These are phyloP conservation scores for Aspergillus saccharolyticus DNA, from an alignment of 495 filamentous ascomycete species.

Conservation along the genomic window DNA sequence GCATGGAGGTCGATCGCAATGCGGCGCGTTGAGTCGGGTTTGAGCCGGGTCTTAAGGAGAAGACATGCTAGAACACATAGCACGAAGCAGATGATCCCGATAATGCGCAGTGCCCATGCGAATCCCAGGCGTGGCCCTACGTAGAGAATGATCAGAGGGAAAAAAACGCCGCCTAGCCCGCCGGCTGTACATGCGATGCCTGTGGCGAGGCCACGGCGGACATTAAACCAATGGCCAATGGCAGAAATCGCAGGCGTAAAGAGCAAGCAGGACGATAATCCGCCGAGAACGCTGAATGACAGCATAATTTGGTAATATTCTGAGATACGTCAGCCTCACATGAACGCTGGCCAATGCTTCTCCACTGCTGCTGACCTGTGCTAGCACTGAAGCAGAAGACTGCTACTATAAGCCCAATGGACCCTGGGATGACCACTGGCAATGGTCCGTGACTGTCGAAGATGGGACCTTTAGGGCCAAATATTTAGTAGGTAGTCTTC, in stretches of 20 bases:
- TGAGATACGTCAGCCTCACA: slow-evolving; percentile 48
- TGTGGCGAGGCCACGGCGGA: slow-evolving; percentile 63
- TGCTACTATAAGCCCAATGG: slow-evolving; percentile 24
- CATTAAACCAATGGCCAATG: slow-evolving; percentile 65
- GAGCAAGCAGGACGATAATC: slow-evolving; percentile 37
- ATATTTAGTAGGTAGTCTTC: not conserved
- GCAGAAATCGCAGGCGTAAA: slow-evolving; percentile 60
- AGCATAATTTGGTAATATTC: slow-evolving; percentile 44
- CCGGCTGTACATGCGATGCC: slow-evolving; percentile 69
- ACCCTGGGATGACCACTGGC: slow-evolving; percentile 25
- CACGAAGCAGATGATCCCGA: slow-evolving; percentile 35
- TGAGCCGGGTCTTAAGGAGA: slow-evolving; percentile 21
- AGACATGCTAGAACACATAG: slow-evolving; percentile 31
- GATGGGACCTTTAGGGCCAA: slow-evolving; percentile 21
- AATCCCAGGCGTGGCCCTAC: slow-evolving; percentile 63
- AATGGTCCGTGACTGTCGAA: slow-evolving; percentile 26
- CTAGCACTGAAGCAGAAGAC: slow-evolving; percentile 15
- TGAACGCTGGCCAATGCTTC: not conserved
- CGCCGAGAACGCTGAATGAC: slow-evolving; percentile 34
- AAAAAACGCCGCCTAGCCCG: slow-evolving; percentile 65
- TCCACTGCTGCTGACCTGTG: not conserved
- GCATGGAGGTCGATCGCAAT: slow-evolving; percentile 24
- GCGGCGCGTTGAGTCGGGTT: slow-evolving; percentile 18
- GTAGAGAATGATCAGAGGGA: slow-evolving; percentile 63
- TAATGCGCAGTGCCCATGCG: slow-evolving; percentile 65